Base-by-base conservation (phyloP, 1,284 basidiomycete species). In the Xerocomus nothofagi region DNA sequence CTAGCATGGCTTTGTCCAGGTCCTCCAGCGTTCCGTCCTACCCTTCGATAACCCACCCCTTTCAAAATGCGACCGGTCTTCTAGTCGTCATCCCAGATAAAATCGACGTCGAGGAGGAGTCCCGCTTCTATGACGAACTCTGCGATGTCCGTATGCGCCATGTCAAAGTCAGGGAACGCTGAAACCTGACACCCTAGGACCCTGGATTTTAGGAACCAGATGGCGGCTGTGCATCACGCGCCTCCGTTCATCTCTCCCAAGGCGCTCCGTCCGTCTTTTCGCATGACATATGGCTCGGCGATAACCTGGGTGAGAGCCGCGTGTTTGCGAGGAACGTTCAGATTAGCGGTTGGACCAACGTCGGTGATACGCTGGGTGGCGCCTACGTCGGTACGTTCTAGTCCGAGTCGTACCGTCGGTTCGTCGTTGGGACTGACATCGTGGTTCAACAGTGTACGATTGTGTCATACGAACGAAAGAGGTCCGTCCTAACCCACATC, bases 331-430 rank as follows among this genome's bases (percentile, higher is more conserved):
- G 80, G 37, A 78, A 80, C 55, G 83, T 87, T 3, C 71, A 73
- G 39, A 83, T 88, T 29, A 71, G 71, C 15, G 85, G 84, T 0
- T 88, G 85, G 85, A 82, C 80, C 15, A 80, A 74, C 53, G 84
- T 88, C 9, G 83, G 83, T 0, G 83, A 85, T 56, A 73, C 73
- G 43, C 71, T 72, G 0, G 78, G 79, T 17, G 82, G 82, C 1
- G 82, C 79, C 1, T 85, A 84, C 59, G 71, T 85, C 47, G 80
- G 82, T 86, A 41, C 46, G 76, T n/a, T n/a, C n/a, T n/a, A n/a
- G n/a, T n/a, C n/a, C n/a, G n/a, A n/a, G n/a, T n/a, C n/a, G n/a
- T n/a, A n/a, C n/a, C n/a, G 15, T 21, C 12, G 11, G 29, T 15
- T 36, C 29, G 7, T 11, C 2, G 29, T 14, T 3, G 14, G 20